Evolutionary conservation across 2,329 filamentous ascomycete genomes (phyloP).

Genomic region (Cercospora beticola): DNA sequence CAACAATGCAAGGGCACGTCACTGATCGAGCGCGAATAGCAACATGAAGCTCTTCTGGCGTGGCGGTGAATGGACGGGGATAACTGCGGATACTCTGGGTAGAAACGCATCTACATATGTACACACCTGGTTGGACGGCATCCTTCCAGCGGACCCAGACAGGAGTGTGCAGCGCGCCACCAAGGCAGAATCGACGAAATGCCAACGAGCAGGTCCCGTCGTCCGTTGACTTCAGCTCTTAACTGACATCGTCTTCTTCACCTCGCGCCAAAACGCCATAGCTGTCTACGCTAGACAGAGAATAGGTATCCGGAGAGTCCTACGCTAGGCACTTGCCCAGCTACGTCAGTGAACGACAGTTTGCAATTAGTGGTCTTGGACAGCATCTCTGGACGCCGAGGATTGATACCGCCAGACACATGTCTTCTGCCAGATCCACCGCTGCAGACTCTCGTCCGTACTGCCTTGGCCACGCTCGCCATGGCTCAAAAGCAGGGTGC

Average conservation of each 20-base stretch:
- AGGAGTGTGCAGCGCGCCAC: neutral
- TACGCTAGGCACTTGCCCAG: neutral
- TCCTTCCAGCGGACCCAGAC: neutral
- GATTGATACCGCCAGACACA: neutral
- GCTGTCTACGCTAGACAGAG: neutral
- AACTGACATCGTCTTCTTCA: neutral
- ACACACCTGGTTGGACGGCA: neutral
- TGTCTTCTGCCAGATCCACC: neutral
- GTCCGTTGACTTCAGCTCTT: neutral
- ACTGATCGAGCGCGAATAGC: neutral
- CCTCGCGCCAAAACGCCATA: neutral
- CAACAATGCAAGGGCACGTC: slow-evolving; percentile 11
- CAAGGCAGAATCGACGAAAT: neutral
- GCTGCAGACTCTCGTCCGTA: neutral
- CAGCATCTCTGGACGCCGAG: neutral
- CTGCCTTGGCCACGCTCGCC: neutral
- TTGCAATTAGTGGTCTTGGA: neutral
- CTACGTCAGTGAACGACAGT: neutral
- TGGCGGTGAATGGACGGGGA: neutral
- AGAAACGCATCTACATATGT: neutral
- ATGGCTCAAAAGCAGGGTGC: neutral
- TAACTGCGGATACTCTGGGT: neutral
- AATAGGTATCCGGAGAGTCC: neutral
- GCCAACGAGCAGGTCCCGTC: neutral
- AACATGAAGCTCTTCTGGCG: neutral